Conservation (phyloP, 768 basidiomycete genomes). For the Holtermanniella nyarrowii region DNA sequence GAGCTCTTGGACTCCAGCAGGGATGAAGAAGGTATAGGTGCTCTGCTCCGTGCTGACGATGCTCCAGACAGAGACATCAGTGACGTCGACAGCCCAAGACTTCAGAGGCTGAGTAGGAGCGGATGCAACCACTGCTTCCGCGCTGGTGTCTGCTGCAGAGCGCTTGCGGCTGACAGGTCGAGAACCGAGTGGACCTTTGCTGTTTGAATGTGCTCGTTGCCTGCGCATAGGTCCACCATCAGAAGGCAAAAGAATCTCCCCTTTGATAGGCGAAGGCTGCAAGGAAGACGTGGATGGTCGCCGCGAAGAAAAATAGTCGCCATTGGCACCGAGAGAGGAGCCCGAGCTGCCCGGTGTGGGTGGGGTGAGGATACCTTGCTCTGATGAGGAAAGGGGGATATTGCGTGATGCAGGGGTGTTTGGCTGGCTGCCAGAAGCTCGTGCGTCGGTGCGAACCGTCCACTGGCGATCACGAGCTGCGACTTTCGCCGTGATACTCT, state of each 20-base stretch:
- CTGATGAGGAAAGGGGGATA: no score
- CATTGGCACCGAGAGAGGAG: slow-evolving; percentile 5
- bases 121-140: not conserved
- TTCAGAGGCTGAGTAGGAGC: not conserved
- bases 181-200: slow-evolving; percentile 9
- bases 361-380: slow-evolving; percentile 13
- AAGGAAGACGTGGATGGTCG: slow-evolving; percentile 22
- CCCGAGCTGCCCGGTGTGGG: slow-evolving; percentile 22
- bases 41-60: slow-evolving; percentile 35
- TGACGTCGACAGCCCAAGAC: not conserved
- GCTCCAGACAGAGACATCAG: slow-evolving; percentile 18
- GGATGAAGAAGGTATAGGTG: slow-evolving; percentile 32
- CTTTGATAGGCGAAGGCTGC: slow-evolving; percentile 14
- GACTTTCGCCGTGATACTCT: slow-evolving; percentile 16
- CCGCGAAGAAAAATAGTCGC: slow-evolving; percentile 29
- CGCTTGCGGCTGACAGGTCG: slow-evolving; percentile 20
- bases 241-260: slow-evolving; percentile 12
- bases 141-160: slow-evolving; percentile 7
- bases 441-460: no score
- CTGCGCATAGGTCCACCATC: slow-evolving; percentile 28
- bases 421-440: no score
- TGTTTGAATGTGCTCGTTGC: slow-evolving; percentile 19
- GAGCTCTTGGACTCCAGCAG: slow-evolving; percentile 12
- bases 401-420: no score
- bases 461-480: slow-evolving; percentile 16